Percentiles rank a stretch among this genome's conserved stretches.
phyloP scores from a whole-genome alignment of 768 basidiomycete genomes.

The Mrakia blollopis region DNA sequence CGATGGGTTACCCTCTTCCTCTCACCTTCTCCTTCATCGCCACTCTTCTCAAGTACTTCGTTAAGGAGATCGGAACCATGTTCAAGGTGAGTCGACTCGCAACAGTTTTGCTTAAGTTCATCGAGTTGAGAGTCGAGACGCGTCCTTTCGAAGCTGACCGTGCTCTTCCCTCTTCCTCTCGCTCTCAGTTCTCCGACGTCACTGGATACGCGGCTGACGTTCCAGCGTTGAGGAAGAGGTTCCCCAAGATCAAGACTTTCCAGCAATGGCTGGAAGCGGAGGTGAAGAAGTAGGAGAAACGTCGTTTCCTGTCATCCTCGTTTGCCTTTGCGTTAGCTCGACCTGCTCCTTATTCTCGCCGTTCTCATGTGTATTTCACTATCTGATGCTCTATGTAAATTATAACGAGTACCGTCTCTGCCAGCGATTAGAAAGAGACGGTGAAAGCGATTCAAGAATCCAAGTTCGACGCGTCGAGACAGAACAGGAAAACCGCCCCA shows the following conservation, averaged over 20 bases:
- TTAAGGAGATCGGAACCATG: neutral
- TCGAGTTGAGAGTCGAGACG: neutral
- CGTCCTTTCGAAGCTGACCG: too few species aligned
- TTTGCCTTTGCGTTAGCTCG: too few species aligned
- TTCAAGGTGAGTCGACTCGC: neutral
- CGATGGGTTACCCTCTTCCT: neutral
- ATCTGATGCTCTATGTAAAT: too few species aligned
- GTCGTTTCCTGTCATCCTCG: neutral
- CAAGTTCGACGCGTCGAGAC: constrained; percentile 39
- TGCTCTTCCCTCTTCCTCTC: neutral
- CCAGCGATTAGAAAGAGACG: too few species aligned
- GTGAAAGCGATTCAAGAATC: too few species aligned
- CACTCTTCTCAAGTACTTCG: neutral
- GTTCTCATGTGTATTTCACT: too few species aligned
- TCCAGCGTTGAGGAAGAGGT: neutral
- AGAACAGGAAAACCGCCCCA: neutral
- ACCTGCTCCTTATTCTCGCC: too few species aligned
- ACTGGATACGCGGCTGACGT: neutral
- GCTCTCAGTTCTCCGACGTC: neutral
- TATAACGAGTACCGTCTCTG: too few species aligned
- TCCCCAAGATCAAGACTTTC: neutral
- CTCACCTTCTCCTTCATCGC: neutral
- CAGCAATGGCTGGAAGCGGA: neutral
- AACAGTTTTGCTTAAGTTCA: neutral
- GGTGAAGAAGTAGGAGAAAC: neutral